Evolutionary conservation across 2,329 filamentous ascomycete species (phyloP), one percentile per base, ranked within the genome.

Genomic region (Gnomoniopsis sp.): DNA sequence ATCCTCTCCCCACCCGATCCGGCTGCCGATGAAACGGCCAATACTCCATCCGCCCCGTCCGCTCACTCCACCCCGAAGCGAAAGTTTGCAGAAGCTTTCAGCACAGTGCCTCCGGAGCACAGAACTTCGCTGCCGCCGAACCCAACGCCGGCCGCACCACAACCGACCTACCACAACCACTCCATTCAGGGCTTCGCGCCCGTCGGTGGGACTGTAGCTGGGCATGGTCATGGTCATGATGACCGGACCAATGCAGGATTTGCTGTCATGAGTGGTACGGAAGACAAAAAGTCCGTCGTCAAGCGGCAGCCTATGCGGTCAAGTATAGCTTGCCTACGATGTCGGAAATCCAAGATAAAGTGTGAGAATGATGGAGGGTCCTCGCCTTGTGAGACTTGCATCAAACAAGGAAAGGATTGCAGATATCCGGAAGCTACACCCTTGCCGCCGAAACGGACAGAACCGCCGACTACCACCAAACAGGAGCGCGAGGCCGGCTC

Each of bases 281-380:
- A 75, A 64, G 73, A 76, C 65, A 76, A 75, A 66, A 78, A 75
- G 62, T 65, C 70, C 49, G 74, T 74, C 68, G 78, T 79, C n/a
- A 72, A 71, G 66, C 75, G 77, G 58, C 72, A 76, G 14, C 79
- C 79, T 36, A 88, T 91, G 83, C 83, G 90, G 65, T 91, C 89
- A 49, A 90, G 88, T 68, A 91, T 93, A 69, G 90, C 90, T 50
- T 95, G 90, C 73, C 79, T 84, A 62, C 81, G 85, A 63, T 93
- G 90, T 70, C 83, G 90, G 59, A 85, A 85, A 67, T 91, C 89
- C 70, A 96, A 95, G 75, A 90, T 93, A 70, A 93, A 93, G 74
- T 96, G 91, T 75, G 86, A 91, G 72, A 95, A 95, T 74, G 82
- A 84, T 65, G 89, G 89, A 61, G 83, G 87, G 58, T 83, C 83